These are phyloP conservation scores for Ziziphus jujuba DNA, from an alignment of 306 rosid species.

Conservation along the genomic window DNA sequence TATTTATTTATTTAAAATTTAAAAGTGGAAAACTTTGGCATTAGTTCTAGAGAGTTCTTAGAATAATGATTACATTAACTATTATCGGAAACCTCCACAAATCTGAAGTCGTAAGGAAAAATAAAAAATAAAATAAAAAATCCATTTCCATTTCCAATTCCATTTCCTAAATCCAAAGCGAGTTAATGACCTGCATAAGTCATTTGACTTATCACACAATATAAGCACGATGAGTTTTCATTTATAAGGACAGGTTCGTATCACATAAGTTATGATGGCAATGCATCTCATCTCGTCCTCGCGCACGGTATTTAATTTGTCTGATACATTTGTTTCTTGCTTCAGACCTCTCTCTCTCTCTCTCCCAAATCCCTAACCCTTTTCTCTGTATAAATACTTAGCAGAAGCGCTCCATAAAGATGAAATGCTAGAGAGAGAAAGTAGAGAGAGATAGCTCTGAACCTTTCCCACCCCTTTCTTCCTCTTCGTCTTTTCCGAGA, in stretches of 20 bases:
- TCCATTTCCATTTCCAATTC: too few relatives aligned
- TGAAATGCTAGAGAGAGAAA: constrained; percentile 70
- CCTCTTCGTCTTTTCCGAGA: constrained; percentile 31
- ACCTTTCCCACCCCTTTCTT: constrained; percentile 29
- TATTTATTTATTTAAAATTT: too few relatives aligned
- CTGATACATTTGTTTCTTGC: constrained; percentile 72
- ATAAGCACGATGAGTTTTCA: not conserved
- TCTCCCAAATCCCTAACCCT: constrained; percentile 82
- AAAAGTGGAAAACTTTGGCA: too few relatives aligned
- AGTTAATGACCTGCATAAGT: constrained; percentile 40
- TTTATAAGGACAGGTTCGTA: not conserved
- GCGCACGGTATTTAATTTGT: constrained; percentile 84
- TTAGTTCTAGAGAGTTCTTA: too few relatives aligned
- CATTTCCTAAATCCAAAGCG: constrained; percentile 31
- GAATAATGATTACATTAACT: not conserved
- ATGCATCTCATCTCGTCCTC: constrained; percentile 42
- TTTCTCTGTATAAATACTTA: constrained; percentile 68
- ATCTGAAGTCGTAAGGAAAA: constrained; percentile 40
- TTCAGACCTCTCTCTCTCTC: constrained; percentile 47
- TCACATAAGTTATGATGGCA: not conserved
- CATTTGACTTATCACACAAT: accelerated
- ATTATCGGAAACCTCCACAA: constrained; percentile 16
- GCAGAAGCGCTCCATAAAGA: constrained; percentile 43
- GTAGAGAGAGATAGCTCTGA: constrained; percentile 52
- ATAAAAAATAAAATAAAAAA: too few relatives aligned